These are phyloP conservation scores for Alternaria atra DNA, from an alignment of 2,329 filamentous ascomycete genomes.

Conservation along the genomic window DNA sequence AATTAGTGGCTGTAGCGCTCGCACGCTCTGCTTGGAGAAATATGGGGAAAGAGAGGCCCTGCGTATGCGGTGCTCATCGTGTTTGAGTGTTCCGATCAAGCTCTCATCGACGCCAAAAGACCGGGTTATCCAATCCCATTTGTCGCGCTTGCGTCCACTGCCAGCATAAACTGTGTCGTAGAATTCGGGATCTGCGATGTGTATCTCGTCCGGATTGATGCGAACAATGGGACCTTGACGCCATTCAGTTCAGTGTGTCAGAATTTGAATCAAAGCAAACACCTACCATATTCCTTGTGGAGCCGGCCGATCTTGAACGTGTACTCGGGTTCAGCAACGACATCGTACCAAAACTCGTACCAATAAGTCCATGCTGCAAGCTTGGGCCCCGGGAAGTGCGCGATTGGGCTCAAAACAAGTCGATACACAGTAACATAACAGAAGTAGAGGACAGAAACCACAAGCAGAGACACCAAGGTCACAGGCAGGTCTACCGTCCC, in stretches of 20 bases:
- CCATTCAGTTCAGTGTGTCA: background rate
- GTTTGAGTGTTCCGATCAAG: slow-evolving; percentile 26
- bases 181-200: slow-evolving; percentile 19
- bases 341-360: slow-evolving; percentile 22
- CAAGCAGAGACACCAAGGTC: slow-evolving; percentile 1
- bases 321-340: slow-evolving; percentile 18
- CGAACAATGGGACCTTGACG: slow-evolving; percentile 4
- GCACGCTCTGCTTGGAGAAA: slow-evolving; percentile 28
- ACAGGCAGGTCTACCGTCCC: background rate
- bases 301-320: slow-evolving; percentile 7
- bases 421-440: slow-evolving; percentile 13
- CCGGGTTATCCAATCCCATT: background rate
- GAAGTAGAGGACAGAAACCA: background rate
- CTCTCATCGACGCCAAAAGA: slow-evolving; percentile 20
- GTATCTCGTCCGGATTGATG: slow-evolving; percentile 16
- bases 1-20: slow-evolving; percentile 1
- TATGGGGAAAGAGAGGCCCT: slow-evolving; percentile 32
- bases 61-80: slow-evolving; percentile 34
- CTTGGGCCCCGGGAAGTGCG: slow-evolving; percentile 25
- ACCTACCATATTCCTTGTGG: slow-evolving; percentile 19
- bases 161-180: slow-evolving; percentile 6
- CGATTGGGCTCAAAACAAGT: slow-evolving; percentile 15
- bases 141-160: background rate
- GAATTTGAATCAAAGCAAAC: background rate
- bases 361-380: slow-evolving; percentile 21